phyloP scores from a whole-genome alignment of 768 basidiomycete genomes.

The Boletus vermiculosoides region DNA sequence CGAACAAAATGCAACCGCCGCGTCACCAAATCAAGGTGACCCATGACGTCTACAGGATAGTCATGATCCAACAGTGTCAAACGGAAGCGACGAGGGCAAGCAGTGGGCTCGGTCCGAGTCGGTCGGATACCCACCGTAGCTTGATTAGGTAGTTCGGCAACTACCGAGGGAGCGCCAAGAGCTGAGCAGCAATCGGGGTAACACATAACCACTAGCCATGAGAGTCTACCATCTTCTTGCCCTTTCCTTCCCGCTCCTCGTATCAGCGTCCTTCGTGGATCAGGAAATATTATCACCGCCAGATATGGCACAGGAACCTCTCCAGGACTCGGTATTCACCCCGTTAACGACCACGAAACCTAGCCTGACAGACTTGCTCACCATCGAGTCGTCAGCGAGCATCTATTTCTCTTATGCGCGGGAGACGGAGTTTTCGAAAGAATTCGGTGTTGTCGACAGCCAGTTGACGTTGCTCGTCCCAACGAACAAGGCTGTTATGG shows the following conservation, averaged over 20 bases:
- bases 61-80: no score
- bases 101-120: no score
- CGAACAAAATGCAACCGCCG: background rate
- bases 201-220: slow-evolving; percentile 15
- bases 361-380: slow-evolving; percentile 71
- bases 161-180: background rate
- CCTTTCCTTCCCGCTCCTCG: slow-evolving; percentile 32
- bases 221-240: slow-evolving; percentile 18
- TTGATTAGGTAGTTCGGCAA: slow-evolving; percentile 2
- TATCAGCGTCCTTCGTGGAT: slow-evolving; percentile 28
- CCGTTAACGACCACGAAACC: slow-evolving; percentile 49
- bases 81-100: no score
- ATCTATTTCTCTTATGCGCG: slow-evolving; percentile 86
- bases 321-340: slow-evolving; percentile 16
- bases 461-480: slow-evolving; percentile 70
- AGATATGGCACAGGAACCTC: slow-evolving; percentile 12
- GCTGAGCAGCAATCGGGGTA: background rate
- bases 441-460: slow-evolving; percentile 37
- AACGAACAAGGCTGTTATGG: slow-evolving; percentile 87
- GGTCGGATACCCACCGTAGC: background rate
- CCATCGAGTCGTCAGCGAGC: slow-evolving; percentile 69
- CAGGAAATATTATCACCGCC: slow-evolving; percentile 27
- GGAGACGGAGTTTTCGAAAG: slow-evolving; percentile 58
- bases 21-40: no score
- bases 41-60: no score